Percentiles rank a stretch among this genome's conserved stretches.
These are phyloP conservation scores for Pascua sp. DNA, from an alignment of 1,284 basidiomycete species.

Conservation along the genomic window DNA sequence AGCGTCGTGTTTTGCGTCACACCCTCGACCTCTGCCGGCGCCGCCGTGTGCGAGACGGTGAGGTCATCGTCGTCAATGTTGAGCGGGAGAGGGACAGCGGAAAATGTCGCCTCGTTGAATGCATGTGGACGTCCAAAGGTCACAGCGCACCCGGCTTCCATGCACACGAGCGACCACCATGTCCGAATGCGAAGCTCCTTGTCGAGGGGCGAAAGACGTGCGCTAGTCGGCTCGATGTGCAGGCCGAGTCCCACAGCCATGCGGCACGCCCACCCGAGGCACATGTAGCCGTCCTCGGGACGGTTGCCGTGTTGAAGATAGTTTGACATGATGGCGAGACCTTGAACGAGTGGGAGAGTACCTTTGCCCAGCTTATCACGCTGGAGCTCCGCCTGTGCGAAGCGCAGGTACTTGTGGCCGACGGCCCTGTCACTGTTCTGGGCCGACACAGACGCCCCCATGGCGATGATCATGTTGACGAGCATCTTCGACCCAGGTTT, in stretches of 20 bases:
- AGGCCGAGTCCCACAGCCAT: constrained; percentile 24
- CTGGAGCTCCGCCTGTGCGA: constrained; percentile 17
- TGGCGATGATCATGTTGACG: constrained; percentile 31
- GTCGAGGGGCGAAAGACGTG: constrained; percentile 9
- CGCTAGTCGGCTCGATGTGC: constrained; percentile 7
- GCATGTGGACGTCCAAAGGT: constrained; percentile 17
- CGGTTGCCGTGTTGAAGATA: constrained; percentile 27
- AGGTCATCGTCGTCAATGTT: too few species aligned
- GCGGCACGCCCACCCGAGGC: constrained; percentile 19
- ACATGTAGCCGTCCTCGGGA: constrained; percentile 27
- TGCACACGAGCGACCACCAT: constrained; percentile 25
- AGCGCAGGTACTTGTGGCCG: constrained; percentile 19
- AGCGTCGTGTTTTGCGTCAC: too few species aligned
- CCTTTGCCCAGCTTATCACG: constrained; percentile 24
- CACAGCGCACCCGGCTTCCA: constrained; percentile 25
- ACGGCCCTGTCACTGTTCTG: constrained; percentile 5
- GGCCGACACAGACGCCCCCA: constrained; percentile 20
- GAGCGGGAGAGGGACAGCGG: too few species aligned
- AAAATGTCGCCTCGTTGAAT: too few species aligned
- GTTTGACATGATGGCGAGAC: constrained; percentile 30
- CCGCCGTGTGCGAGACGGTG: too few species aligned
- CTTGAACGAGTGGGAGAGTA: constrained; percentile 24
- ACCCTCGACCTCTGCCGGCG: too few species aligned
- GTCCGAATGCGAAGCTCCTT: constrained; percentile 20
- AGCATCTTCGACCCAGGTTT: constrained; percentile 16